A percentile compares a stretch with the other conserved stretches of the same genome.
Conservation (phyloP, 2,329 filamentous ascomycete species). For the Cladorrhinum sp. region DNA sequence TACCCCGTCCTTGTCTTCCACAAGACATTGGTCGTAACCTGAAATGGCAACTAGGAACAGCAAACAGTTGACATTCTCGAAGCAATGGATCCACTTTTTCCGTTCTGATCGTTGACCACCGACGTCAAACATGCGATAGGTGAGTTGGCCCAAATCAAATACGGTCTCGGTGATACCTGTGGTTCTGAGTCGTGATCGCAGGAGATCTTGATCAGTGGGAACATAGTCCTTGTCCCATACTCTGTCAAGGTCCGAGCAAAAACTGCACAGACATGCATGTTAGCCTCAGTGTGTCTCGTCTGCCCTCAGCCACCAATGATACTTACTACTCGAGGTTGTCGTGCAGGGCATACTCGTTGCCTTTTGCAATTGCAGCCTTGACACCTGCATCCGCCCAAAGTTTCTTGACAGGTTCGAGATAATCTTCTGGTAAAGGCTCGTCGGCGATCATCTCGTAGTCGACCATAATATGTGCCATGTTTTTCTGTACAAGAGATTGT, state of each 20-base stretch:
- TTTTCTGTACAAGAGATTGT: slow-evolving; percentile 53
- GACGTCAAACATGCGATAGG: slow-evolving; percentile 96
- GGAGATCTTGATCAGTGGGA: slow-evolving; percentile 89
- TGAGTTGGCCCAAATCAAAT: slow-evolving; percentile 87
- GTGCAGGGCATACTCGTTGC: slow-evolving; percentile 94
- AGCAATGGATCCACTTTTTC: slow-evolving; percentile 97
- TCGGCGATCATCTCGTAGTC: slow-evolving; percentile 81
- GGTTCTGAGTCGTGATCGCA: slow-evolving; percentile 84
- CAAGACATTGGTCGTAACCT: slow-evolving; percentile 92
- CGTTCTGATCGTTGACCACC: slow-evolving; percentile 89
- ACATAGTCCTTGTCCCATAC: slow-evolving; percentile 76
- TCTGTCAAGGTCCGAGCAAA: slow-evolving; percentile 75
- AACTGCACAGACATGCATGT: slow-evolving; percentile 51
- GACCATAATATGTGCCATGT: slow-evolving; percentile 72
- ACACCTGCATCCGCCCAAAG: slow-evolving; percentile 85
- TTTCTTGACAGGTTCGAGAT: slow-evolving; percentile 74
- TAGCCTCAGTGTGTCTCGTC: background rate
- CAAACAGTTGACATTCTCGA: slow-evolving; percentile 89
- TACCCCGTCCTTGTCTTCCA: slow-evolving; percentile 95
- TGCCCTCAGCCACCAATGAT: background rate
- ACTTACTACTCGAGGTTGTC: slow-evolving; percentile 87
- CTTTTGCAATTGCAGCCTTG: slow-evolving; percentile 82
- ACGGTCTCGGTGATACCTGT: slow-evolving; percentile 95
- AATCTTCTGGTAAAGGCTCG: slow-evolving; percentile 75
- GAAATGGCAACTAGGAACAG: slow-evolving; percentile 94